phyloP scores from a whole-genome alignment of 73 alveolate genomes.

The Tetrahymena malaccensis region DNA sequence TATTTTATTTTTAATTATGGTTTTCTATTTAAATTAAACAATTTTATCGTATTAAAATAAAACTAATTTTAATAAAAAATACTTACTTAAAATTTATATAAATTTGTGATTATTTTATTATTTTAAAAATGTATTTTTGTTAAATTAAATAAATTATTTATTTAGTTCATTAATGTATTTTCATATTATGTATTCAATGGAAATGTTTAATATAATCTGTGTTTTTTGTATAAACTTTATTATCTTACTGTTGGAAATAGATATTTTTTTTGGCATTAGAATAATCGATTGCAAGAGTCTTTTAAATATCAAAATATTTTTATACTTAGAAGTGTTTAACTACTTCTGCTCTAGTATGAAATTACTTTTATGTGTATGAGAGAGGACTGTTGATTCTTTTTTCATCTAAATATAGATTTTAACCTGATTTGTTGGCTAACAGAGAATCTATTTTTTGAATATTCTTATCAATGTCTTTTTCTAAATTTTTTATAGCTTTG shows the following conservation, averaged over 20 bases:
- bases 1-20: no score
- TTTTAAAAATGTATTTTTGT: no score
- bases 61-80: no score
- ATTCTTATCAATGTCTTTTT: background rate
- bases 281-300: background rate
- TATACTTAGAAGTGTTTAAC: background rate
- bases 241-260: background rate
- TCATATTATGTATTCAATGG: background rate
- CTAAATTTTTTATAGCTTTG: background rate
- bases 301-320: background rate
- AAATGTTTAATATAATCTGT: background rate
- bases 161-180: no score
- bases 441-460: background rate
- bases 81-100: no score
- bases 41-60: no score
- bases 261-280: background rate
- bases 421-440: background rate
- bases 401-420: background rate
- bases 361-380: background rate
- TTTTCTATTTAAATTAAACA: no score
- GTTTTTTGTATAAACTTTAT: background rate
- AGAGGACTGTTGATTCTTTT: background rate
- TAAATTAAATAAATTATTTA: no score
- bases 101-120: no score
- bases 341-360: background rate